Evolutionary conservation across 2,329 filamentous ascomycete genomes (phyloP), one percentile per base, ranked within the genome.

Genomic region (Colletotrichum spinosum): DNA sequence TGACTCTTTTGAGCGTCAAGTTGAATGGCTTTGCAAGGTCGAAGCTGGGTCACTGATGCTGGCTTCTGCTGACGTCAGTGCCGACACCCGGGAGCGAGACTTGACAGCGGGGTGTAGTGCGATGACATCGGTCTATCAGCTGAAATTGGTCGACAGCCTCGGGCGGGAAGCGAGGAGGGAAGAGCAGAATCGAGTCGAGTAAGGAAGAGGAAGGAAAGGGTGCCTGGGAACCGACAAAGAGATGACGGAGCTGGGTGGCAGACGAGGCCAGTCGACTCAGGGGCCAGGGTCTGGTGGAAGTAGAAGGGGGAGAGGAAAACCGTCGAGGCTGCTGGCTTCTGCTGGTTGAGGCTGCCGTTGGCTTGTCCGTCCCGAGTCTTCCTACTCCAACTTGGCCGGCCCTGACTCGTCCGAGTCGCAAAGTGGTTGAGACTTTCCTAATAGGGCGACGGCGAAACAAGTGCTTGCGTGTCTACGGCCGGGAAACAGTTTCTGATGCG

Each of bases 401-500:
- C 48, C 56, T 57, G 48, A 63, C 52, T 56, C 63, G 53, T 63
- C 63, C 58, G 63, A 57, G 58, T 62, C 63, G 63, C 52, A 63
- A 56, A 49, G 52, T 44, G 58, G 58, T 66, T 66, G 63, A 50
- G 63, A 62, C 63, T 62, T 66, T 49, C 52, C 58, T 42, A 48
- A 66, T 44, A 63, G 58, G 63, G 63, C 63, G 58, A 66, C 35
- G 57, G 25, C 63, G 63, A 66, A 66, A 66, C 63, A 66, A 55
- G 54, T 55, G 63, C 56, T 66, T 66, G 63, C 63, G 63, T 53
- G 63, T 63, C 58, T 66, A 49, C 53, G 41, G 48, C 45, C 4
- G 25, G 48, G 49, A 57, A 66, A 63, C 58, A 39, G 46, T 63
- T 57, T 56, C 52, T 66, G 63, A 66, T 33, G 63, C 63, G 63